Evolutionary conservation across 305 asterid species (phyloP).

Genomic region (Fraxinus sp.): DNA sequence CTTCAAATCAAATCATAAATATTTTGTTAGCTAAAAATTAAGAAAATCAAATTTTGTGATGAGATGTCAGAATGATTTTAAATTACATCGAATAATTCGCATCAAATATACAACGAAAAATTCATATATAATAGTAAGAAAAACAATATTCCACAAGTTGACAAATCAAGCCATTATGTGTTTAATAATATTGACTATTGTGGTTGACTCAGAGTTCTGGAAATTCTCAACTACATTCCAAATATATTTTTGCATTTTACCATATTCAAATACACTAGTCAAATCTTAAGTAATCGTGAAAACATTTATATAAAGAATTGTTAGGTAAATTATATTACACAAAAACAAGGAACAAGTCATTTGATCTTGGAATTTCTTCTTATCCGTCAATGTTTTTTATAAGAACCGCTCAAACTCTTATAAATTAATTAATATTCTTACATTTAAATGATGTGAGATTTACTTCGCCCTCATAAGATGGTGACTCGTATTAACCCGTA

Average conservation of each 20-base stretch:
- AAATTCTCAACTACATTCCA: not conserved
- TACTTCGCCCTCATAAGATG: no score
- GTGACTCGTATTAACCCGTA: not conserved
- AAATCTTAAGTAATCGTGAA: not conserved
- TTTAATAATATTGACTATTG: not conserved
- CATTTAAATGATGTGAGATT: no score
- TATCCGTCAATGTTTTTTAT: not conserved
- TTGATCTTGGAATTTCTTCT: not conserved
- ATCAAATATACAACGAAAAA: not conserved
- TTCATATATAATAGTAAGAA: not conserved
- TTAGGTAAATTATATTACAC: not conserved
- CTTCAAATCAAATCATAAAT: not conserved
- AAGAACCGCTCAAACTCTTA: not conserved
- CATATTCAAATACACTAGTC: not conserved
- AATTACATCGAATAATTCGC: not conserved
- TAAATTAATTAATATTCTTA: no score
- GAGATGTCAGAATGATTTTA: not conserved
- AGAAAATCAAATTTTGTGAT: not conserved
- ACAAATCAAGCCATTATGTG: not conserved
- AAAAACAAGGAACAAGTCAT: not conserved
- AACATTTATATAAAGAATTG: not conserved
- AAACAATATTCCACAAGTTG: not conserved
- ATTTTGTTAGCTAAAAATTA: not conserved
- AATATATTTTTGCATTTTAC: not conserved
- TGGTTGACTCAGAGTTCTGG: not conserved